A percentile compares a stretch with the other conserved stretches of the same genome.
These are phyloP conservation scores for Zymoseptoria passerinii DNA, from an alignment of 2,329 filamentous ascomycete species.

Conservation along the genomic window DNA sequence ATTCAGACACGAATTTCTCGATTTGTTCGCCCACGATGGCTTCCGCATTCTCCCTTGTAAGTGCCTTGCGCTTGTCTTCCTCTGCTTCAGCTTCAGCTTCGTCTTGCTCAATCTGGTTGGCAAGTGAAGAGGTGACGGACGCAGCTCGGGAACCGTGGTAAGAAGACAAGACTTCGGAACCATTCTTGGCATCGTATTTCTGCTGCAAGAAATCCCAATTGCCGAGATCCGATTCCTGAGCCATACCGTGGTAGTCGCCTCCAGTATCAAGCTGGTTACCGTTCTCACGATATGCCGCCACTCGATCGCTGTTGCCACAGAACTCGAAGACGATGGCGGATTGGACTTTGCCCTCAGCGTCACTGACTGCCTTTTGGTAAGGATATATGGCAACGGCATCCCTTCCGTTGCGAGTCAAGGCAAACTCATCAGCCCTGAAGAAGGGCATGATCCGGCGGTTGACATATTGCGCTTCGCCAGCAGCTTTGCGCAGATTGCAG, in stretches of 20 bases:
- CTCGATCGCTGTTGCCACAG: slow-evolving; percentile 1
- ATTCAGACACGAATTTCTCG: slow-evolving; percentile 43
- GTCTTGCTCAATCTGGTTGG: slow-evolving; percentile 28
- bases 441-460: slow-evolving; percentile 23
- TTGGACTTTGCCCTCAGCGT: slow-evolving; percentile 10
- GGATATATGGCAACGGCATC: slow-evolving; percentile 25
- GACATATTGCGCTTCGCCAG: slow-evolving; percentile 22
- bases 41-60: slow-evolving; percentile 40
- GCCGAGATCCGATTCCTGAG: not conserved
- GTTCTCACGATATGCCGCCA: slow-evolving; percentile 24
- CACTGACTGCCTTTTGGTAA: slow-evolving; percentile 20
- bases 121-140: slow-evolving; percentile 9
- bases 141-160: not conserved
- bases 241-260: slow-evolving; percentile 7
- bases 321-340: slow-evolving; percentile 28
- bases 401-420: slow-evolving; percentile 15
- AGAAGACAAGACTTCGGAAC: not conserved
- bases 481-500: slow-evolving; percentile 3
- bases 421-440: slow-evolving; percentile 10
- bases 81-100: slow-evolving; percentile 45
- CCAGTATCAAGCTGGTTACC: slow-evolving; percentile 14
- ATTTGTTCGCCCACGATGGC: slow-evolving; percentile 49
- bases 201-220: slow-evolving; percentile 3
- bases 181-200: slow-evolving; percentile 24
- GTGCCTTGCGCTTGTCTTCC: slow-evolving; percentile 13